phyloP scores from a whole-genome alignment of 2,329 filamentous ascomycete genomes.

The Botrytis fragariae region DNA sequence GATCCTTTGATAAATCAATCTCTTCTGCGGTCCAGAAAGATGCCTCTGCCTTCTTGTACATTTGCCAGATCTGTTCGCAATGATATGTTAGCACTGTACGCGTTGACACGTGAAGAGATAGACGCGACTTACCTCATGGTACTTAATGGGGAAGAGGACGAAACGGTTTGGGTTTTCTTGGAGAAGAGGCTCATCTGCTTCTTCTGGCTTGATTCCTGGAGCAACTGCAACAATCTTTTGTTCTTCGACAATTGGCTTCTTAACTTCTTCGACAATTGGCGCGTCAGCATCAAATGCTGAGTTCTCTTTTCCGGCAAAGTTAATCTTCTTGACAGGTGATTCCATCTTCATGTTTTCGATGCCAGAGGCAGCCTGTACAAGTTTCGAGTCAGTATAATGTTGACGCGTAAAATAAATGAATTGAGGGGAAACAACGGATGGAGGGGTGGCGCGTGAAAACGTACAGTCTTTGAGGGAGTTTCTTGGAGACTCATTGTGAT shows the following conservation, averaged over 20 bases:
- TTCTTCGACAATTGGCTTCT: conserved; percentile 54
- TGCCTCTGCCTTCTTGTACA: conserved; percentile 99
- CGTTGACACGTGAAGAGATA: conserved; percentile 51
- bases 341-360: conserved; percentile 91
- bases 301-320: conserved; percentile 88
- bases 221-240: conserved; percentile 45
- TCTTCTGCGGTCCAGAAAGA: conserved; percentile 99
- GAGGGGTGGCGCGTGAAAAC: conserved; percentile 37
- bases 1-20: conserved; percentile 97
- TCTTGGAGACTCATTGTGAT: conserved; percentile 69
- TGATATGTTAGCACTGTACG: conserved; percentile 57
- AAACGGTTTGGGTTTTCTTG: conserved; percentile 96
- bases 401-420: conserved; percentile 20
- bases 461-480: conserved; percentile 71
- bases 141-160: conserved; percentile 98
- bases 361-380: conserved; percentile 72
- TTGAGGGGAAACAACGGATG: conserved; percentile 38
- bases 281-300: conserved; percentile 50
- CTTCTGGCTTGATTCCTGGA: conserved; percentile 60
- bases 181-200: conserved; percentile 84
- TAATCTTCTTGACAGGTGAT: conserved; percentile 85
- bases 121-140: conserved; percentile 80
- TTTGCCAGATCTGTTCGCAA: conserved; percentile 85
- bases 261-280: conserved; percentile 53
- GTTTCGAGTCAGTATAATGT: conserved; percentile 35